phyloP scores from a whole-genome alignment of 345 rosid genomes.

The Excoecaria agallocha region DNA sequence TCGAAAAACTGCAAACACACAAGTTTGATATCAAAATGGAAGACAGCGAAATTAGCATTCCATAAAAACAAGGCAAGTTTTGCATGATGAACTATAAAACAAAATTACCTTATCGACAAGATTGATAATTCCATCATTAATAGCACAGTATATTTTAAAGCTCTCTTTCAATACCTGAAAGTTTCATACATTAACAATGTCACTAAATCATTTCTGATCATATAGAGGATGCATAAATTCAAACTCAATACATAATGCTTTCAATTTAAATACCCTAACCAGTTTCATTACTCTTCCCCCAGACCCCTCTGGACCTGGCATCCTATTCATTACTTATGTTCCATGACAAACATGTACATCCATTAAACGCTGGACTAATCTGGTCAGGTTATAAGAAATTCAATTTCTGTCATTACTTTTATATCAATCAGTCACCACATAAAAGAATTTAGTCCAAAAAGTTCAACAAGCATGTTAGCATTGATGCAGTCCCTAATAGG shows the following conservation, averaged over 20 bases:
- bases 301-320: neutral
- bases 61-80: too few species aligned
- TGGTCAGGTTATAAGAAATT: neutral
- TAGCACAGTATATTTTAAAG: slow-evolving; percentile 90
- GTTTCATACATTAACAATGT: slow-evolving; percentile 18
- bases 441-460: neutral
- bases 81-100: too few species aligned
- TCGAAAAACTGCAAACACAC: slow-evolving; percentile 77
- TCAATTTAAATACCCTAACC: neutral
- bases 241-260: neutral
- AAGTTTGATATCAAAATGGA: slow-evolving; percentile 1
- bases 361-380: neutral
- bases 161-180: slow-evolving; percentile 97
- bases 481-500: neutral
- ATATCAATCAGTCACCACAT: neutral
- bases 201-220: slow-evolving; percentile 4
- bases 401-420: too few species aligned
- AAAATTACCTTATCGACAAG: slow-evolving; percentile 87
- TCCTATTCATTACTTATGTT: neutral
- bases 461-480: neutral
- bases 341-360: neutral
- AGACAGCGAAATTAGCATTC: slow-evolving; percentile 8
- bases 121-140: slow-evolving; percentile 98
- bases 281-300: neutral
- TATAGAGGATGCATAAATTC: neutral